Base-by-base conservation (phyloP, 1,284 basidiomycete genomes). In the Ustilago lituana region DNA sequence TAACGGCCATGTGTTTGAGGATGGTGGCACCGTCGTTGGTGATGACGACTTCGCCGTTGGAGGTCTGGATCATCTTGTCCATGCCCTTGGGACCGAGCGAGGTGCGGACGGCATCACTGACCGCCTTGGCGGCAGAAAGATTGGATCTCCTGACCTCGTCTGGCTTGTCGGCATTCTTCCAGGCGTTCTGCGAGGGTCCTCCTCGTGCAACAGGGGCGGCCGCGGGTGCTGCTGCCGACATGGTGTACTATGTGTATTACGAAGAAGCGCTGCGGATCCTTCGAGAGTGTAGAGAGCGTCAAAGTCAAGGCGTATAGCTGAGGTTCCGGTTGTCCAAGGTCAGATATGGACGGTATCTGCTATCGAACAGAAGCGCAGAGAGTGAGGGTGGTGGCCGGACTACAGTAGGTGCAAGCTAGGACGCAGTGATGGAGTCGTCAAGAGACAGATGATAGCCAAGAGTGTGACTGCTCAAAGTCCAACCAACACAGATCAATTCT, bases 41-140 rank as follows among this genome's bases (percentile, higher is more conserved):
- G 77, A 99, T 93, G 76, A 98, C 91, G 5, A 96, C 93, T 82
- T 98, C 94, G 73, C 95, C 95, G 82, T 92, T 93, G 5, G 92
- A 85, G 5, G 95, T 98, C 88, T 97, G 94, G 82, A 99, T 98
- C 94, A 97, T 97, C 86, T 97, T 98, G 86, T 98, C 96, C 96
- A 98, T 98, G 73, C 96, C 96, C 84, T 92, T 90, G 41, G 96
- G 96, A 17, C 96, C 96, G 69, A 99, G 85, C 48, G 94, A 97
- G 47, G 96, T 98, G 79, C 96, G 87, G 32, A 99, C 93, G 49
- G 94, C 95, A 85, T 98, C 95, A 77, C 93, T 94, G 78, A 99
- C 96, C 31, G 96, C 95, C 96, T 79, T 78, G 36, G 80, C 76
- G 19, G 76, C 76, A 19, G 58, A 60, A 15, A 80, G 56, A 57